Conservation (phyloP, 1,284 basidiomycete species). For the Cutaneotrichosporon cyanovorans region DNA sequence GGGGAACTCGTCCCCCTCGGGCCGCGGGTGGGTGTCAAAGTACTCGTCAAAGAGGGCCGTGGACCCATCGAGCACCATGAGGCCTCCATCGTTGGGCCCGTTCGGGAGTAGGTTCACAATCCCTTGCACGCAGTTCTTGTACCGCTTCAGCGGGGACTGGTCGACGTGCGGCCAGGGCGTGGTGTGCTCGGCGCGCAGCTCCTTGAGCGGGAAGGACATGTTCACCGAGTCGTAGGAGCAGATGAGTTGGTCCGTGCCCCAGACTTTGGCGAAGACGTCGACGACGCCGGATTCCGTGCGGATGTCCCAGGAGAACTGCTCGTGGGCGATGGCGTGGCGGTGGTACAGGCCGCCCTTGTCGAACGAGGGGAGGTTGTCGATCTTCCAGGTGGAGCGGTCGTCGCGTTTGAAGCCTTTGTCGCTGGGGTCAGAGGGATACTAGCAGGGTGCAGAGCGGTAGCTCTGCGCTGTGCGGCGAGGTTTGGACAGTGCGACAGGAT, state of each 20-base stretch:
- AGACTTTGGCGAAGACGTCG: slow-evolving; percentile 40
- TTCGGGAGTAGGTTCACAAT: slow-evolving; percentile 44
- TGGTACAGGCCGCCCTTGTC: slow-evolving; percentile 35
- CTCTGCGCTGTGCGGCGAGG: too few relatives aligned
- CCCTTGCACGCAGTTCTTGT: slow-evolving; percentile 46
- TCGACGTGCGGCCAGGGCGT: slow-evolving; percentile 44
- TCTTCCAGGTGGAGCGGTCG: slow-evolving; percentile 40
- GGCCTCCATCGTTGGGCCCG: slow-evolving; percentile 46
- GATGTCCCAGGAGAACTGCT: slow-evolving; percentile 46
- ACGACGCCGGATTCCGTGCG: slow-evolving; percentile 38
- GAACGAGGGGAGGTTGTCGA: slow-evolving; percentile 38
- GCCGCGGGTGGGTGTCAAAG: slow-evolving; percentile 36
- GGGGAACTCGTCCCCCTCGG: slow-evolving; percentile 35
- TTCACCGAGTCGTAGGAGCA: slow-evolving; percentile 42
- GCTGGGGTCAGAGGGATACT: slow-evolving; percentile 2
- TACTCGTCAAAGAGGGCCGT: slow-evolving; percentile 38
- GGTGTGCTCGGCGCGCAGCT: slow-evolving; percentile 17
- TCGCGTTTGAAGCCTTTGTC: slow-evolving; percentile 40
- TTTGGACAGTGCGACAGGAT: too few relatives aligned
- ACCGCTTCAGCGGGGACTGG: slow-evolving; percentile 38
- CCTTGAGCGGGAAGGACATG: slow-evolving; percentile 38
- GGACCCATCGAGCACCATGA: slow-evolving; percentile 44
- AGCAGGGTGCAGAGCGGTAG: too few relatives aligned
- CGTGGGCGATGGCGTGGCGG: slow-evolving; percentile 38
- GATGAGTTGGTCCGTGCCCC: slow-evolving; percentile 44